Conservation (phyloP, 2,329 filamentous ascomycete species). For the Scorias spongiosa region DNA sequence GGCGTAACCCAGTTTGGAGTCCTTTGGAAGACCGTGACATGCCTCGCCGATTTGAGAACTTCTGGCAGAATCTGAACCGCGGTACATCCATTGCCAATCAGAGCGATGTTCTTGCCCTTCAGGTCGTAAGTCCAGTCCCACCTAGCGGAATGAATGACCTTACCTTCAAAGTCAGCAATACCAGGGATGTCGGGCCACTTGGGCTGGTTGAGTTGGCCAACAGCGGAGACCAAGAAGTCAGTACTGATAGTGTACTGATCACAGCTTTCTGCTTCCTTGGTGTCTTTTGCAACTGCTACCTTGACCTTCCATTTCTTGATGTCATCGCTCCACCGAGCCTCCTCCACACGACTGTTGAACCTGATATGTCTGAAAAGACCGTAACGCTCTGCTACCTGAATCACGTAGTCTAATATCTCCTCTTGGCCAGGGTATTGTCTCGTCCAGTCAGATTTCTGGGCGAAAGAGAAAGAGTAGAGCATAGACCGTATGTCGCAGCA, state of each 20-base stretch:
- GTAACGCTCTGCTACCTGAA: conserved; percentile 37
- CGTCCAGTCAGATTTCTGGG: conserved; percentile 43
- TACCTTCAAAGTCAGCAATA: conserved; percentile 33
- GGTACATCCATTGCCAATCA: conserved; percentile 47
- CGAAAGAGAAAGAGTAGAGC: conserved; percentile 46
- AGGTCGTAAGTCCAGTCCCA: conserved; percentile 45
- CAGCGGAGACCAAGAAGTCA: conserved; percentile 42
- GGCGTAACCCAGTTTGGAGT: conserved; percentile 46
- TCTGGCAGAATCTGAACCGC: conserved; percentile 45
- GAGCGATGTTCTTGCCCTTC: conserved; percentile 38
- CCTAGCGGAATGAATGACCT: conserved; percentile 41
- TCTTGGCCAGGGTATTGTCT: conserved; percentile 44
- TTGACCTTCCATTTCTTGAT: conserved; percentile 36
- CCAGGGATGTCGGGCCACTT: conserved; percentile 35
- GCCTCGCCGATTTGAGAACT: conserved; percentile 33
- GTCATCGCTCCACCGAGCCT: conserved; percentile 39
- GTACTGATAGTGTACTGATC: conserved; percentile 37
- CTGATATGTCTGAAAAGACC: conserved; percentile 41
- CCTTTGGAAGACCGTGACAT: conserved; percentile 41
- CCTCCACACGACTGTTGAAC: conserved; percentile 40
- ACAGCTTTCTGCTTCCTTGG: conserved; percentile 40
- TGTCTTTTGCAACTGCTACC: conserved; percentile 32
- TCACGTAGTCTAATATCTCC: conserved; percentile 43
- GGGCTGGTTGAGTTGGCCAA: conserved; percentile 44
- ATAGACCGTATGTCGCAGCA: conserved; percentile 32